A percentile compares a stretch with the other conserved stretches of the same genome.
These are phyloP conservation scores for Lipomyces starkeyi DNA, from an alignment of 805 yeast species.

Conservation along the genomic window DNA sequence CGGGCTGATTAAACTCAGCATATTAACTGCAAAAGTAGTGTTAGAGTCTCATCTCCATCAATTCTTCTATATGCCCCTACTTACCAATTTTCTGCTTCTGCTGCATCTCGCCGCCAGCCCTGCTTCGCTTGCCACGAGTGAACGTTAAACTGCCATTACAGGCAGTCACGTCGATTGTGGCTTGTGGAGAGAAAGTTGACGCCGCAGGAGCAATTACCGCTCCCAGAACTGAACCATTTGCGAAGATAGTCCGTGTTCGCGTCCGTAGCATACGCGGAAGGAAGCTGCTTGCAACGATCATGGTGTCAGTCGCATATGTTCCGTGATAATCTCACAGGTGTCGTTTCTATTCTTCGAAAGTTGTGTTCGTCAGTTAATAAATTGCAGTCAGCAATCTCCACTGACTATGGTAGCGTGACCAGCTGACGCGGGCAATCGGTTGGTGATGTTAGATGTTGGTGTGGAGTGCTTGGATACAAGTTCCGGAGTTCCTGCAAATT, in stretches of 20 bases:
- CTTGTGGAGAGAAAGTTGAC: neutral
- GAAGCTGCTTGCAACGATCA: neutral
- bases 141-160: constrained; percentile 37
- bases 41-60: constrained; percentile 41
- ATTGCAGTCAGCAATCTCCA: too few relatives aligned
- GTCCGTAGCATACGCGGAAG: neutral
- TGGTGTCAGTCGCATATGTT: neutral
- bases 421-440: too few relatives aligned
- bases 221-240: neutral
- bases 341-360: too few relatives aligned
- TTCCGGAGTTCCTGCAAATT: too few relatives aligned
- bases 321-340: too few relatives aligned
- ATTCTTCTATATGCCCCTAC: neutral
- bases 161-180: neutral
- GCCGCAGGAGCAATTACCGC: too few relatives aligned
- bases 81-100: constrained; percentile 38
- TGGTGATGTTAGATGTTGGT: too few relatives aligned
- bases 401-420: too few relatives aligned
- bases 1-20: constrained; percentile 83
- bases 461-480: too few relatives aligned
- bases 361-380: too few relatives aligned
- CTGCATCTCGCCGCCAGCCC: constrained; percentile 47
- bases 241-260: neutral
- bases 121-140: constrained; percentile 59
- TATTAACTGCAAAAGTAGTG: constrained; percentile 56